Percentiles rank a stretch among this genome's conserved stretches.
Conservation (phyloP, 768 basidiomycete species). For the Podaxis sp. region DNA sequence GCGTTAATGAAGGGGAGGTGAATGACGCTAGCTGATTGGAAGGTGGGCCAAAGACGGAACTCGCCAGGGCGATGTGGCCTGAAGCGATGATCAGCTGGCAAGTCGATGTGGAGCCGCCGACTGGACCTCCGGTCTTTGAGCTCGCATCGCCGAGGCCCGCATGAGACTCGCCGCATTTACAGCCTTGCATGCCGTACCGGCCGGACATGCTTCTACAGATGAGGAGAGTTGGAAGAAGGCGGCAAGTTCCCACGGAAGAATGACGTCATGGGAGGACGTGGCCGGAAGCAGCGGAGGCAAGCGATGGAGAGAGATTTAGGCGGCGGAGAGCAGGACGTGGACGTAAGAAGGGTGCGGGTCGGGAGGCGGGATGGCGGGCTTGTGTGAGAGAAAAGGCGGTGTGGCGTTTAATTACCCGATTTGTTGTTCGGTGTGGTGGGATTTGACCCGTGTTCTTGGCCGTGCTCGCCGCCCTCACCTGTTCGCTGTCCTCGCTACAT, state of each 20-base stretch:
- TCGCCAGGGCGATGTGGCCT: background rate
- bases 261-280: slow-evolving; percentile 11
- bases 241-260: background rate
- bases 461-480: slow-evolving; percentile 6
- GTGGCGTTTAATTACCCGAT: slow-evolving; percentile 3
- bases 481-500: background rate
- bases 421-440: slow-evolving; percentile 6
- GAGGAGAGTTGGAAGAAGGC: background rate
- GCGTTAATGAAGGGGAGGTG: background rate
- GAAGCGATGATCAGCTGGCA: background rate
- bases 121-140: background rate
- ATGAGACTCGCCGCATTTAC: background rate
- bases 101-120: background rate
- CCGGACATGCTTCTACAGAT: background rate
- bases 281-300: background rate
- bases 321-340: background rate
- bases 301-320: background rate
- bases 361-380: background rate
- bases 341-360: background rate
- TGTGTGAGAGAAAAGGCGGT: background rate
- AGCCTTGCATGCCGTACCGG: slow-evolving; percentile 6
- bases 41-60: background rate
- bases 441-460: slow-evolving; percentile 11
- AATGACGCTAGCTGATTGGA: background rate
- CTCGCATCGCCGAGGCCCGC: background rate